phyloP scores from a whole-genome alignment of 164 flowering plant genomes.

The Piper betle region DNA sequence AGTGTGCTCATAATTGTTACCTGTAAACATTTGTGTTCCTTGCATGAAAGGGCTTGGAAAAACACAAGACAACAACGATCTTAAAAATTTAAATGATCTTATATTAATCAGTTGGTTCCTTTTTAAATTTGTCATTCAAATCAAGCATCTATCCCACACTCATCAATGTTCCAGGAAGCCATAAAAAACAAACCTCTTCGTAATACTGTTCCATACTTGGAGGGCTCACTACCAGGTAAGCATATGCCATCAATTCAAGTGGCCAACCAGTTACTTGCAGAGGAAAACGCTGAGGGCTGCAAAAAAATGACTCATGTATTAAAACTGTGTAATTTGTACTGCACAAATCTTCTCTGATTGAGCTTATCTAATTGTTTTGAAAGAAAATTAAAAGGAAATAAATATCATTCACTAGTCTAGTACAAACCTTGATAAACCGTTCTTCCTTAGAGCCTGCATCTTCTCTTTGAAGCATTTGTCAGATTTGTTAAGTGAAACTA shows the following conservation, averaged over 20 bases:
- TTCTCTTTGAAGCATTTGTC: slow-evolving; percentile 74
- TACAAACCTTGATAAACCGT: slow-evolving; percentile 65
- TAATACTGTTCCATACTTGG: slow-evolving; percentile 55
- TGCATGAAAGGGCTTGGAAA: too few species aligned
- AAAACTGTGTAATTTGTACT: not conserved
- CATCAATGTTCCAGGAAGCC: not conserved
- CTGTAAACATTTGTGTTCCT: too few species aligned
- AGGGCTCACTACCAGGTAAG: slow-evolving; percentile 79
- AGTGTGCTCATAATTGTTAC: too few species aligned
- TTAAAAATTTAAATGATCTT: not conserved
- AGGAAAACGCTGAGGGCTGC: slow-evolving; percentile 69
- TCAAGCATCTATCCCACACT: not conserved
- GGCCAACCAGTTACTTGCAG: slow-evolving; percentile 89
- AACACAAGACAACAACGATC: not conserved
- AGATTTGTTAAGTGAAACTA: slow-evolving; percentile 54
- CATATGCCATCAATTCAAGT: slow-evolving; percentile 81
- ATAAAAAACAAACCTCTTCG: slow-evolving; percentile 54
- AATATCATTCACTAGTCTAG: not conserved
- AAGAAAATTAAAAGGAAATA: not conserved
- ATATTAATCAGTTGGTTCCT: not conserved
- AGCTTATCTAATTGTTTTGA: not conserved
- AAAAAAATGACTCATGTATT: not conserved
- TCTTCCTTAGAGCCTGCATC: slow-evolving; percentile 53
- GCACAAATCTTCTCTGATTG: not conserved
- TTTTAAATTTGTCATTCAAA: not conserved